Percentiles rank a stretch among this genome's conserved stretches.
Conservation (phyloP, 129 eudicot genomes). For the Oenanthe sinensis region DNA sequence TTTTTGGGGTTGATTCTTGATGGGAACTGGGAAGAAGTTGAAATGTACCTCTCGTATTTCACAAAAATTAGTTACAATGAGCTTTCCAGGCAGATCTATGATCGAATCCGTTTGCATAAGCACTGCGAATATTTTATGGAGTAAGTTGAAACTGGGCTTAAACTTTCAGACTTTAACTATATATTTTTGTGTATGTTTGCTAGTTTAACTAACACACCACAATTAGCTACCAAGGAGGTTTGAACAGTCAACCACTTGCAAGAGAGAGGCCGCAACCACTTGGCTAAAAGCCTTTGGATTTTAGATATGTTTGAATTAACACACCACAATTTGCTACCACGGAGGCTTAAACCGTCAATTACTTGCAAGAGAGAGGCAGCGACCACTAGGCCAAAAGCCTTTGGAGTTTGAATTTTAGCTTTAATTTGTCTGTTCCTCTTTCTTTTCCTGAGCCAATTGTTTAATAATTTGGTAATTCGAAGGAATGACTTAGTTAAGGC, state of each 20-base stretch:
- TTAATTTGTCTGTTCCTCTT: neutral
- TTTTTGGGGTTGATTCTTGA: neutral
- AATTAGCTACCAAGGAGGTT: too few relatives aligned
- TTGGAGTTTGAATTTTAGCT: neutral
- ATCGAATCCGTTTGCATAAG: neutral
- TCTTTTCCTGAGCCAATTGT: neutral
- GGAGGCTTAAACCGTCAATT: neutral
- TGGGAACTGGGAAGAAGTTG: constrained; percentile 1
- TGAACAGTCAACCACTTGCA: too few relatives aligned
- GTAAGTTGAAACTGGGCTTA: neutral
- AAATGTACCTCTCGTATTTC: neutral
- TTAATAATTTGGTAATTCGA: neutral
- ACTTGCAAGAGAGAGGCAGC: neutral
- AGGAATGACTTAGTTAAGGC: neutral
- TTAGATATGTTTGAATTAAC: too few relatives aligned
- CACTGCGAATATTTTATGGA: neutral
- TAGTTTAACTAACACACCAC: neutral
- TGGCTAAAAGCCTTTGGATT: too few relatives aligned
- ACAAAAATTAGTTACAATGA: neutral
- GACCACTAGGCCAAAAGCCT: neutral
- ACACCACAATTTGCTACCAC: neutral
- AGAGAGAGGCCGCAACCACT: too few relatives aligned
- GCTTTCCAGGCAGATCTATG: neutral
- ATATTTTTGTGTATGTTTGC: neutral
- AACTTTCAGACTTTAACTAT: neutral